Base-by-base conservation (phyloP, 441 rosid species). In the Croton setiger region DNA sequence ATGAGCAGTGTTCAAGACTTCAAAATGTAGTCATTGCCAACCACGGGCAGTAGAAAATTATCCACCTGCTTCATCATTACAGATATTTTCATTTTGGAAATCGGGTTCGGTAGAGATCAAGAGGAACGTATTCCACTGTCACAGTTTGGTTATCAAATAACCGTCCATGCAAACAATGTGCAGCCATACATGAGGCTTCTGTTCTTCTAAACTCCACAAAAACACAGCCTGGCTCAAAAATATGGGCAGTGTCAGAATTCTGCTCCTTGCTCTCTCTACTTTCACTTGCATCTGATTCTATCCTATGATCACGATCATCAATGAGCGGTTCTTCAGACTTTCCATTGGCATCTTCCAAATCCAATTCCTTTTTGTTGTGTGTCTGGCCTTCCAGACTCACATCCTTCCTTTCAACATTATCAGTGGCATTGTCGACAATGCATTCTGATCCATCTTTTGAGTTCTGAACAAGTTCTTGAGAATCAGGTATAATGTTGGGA, bases 81-180 rank as follows among this genome's bases (percentile, higher is more conserved):
- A 11, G 12, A 18, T 18, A 20, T 7, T 14, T 8, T 86, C 78
- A 83, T 75, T 82, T 82, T 20, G 81, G 80, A 80, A 90, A 95
- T 74, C 80, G 82, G 53, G 78, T 67, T 33, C 41, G 70, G 81
- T 88, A 89, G 48, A 78, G 69, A 60, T 87, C 88, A 48, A 78
- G 82, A 64, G 92, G 83, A 56, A 89, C 79, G 37, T 86, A 92
- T 72, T 80, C 92, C 35, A 76, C 97, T 3, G 67, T 80, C 75
- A 89, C 91, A 0, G 68, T 52, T 57, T 83, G 86, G 49, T 79
- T 85, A 27, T 79, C 87, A 70, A 85, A 92, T 58, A 76, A 76
- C 18, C 97, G 83, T 64, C 96, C 93, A n/a, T 88, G 95, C 83
- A 92, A 77, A 60, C 85, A 77, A 75, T 89, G 92, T 17, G 93